phyloP scores from a whole-genome alignment of 192 early-diverging fungal genomes.

The Pecoramyces ruminantium region DNA sequence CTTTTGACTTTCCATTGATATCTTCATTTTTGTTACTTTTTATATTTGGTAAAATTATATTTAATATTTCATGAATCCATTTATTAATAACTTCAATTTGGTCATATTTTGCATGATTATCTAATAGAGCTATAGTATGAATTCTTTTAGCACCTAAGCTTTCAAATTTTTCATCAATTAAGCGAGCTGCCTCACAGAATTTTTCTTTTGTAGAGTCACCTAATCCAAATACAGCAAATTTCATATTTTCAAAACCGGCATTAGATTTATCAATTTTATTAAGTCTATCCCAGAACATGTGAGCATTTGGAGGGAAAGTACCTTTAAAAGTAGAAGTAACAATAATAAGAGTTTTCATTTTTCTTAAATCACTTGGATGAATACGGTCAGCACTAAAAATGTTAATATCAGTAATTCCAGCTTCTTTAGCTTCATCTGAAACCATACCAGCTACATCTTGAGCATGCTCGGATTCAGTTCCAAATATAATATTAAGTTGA shows the following conservation, averaged over 20 bases:
- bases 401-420: no score
- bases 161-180: background rate
- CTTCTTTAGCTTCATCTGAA: no score
- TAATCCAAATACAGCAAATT: slow-evolving; percentile 72
- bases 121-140: background rate
- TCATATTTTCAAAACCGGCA: slow-evolving; percentile 38
- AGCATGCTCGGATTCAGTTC: no score
- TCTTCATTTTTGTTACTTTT: no score
- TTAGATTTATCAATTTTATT: slow-evolving; percentile 30
- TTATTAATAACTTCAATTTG: background rate
- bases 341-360: slow-evolving; percentile 63
- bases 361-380: slow-evolving; percentile 54
- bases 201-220: slow-evolving; percentile 34
- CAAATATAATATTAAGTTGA: no score
- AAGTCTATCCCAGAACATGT: slow-evolving; percentile 75
- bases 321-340: slow-evolving; percentile 81
- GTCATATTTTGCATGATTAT: background rate
- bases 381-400: background rate
- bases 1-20: no score
- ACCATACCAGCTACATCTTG: no score
- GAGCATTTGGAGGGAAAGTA: slow-evolving; percentile 80
- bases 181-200: background rate
- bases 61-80: background rate
- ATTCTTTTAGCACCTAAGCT: background rate
- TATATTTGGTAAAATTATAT: background rate